These are phyloP conservation scores for Camelina laxa DNA, from an alignment of 345 rosid genomes.

Conservation along the genomic window DNA sequence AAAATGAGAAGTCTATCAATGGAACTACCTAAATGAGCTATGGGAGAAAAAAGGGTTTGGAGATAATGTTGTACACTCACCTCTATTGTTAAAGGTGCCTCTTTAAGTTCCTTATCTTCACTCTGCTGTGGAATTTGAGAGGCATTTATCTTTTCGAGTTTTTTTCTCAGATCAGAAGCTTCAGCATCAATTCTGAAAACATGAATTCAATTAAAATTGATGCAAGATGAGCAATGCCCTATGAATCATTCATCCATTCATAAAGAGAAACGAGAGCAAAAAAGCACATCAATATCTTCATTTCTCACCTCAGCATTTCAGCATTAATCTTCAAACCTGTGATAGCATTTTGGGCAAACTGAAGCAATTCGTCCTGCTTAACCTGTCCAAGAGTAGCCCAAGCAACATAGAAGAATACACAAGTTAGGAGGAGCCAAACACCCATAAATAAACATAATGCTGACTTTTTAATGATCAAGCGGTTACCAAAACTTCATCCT, in stretches of 20 bases:
- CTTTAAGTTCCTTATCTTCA: conserved; percentile 52
- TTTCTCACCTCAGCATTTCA: conserved; percentile 72
- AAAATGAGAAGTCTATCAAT: conserved; percentile 31
- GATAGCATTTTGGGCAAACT: conserved; percentile 85
- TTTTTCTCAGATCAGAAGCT: conserved; percentile 64
- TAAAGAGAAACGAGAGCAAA: conserved; percentile 22
- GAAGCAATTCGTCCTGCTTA: conserved; percentile 96
- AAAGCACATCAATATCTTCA: conserved; percentile 18
- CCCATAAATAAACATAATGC: conserved; percentile 3
- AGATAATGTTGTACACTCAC: conserved; percentile 45
- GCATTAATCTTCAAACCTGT: conserved; percentile 82
- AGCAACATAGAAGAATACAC: conserved; percentile 1
- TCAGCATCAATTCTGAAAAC: conserved; percentile 81
- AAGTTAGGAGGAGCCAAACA: conserved; percentile 33
- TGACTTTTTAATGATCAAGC: conserved; percentile 24
- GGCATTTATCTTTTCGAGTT: conserved; percentile 58
- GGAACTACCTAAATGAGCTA: conserved; percentile 9
- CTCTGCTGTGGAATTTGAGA: conserved; percentile 50
- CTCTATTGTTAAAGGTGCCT: conserved; percentile 64
- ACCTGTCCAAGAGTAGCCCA: conserved; percentile 54
- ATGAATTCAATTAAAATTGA: conserved; percentile 31
- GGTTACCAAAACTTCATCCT: conserved; percentile 95
- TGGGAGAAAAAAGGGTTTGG: conserved; percentile 2
- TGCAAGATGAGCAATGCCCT: conserved; percentile 29
- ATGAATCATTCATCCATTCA: conserved; percentile 11